Evolutionary conservation across 768 basidiomycete species (phyloP).

Genomic region (Sarcodon sp.): DNA sequence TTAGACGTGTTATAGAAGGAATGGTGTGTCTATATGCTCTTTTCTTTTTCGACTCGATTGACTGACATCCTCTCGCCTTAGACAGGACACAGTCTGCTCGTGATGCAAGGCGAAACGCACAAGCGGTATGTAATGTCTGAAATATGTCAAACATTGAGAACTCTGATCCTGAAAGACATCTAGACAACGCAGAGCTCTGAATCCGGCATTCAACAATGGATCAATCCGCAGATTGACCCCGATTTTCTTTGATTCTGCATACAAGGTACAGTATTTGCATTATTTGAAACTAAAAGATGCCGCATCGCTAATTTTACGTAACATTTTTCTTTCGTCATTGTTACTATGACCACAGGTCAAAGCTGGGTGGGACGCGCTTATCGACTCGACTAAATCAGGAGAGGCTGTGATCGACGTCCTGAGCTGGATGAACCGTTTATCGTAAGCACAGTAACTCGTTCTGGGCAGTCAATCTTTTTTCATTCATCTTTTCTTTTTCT

Average conservation of each 20-base stretch:
- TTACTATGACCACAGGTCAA: conserved; percentile 17
- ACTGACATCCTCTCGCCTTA: conserved; percentile 20
- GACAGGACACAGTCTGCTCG: conserved; percentile 24
- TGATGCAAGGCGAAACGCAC: conserved; percentile 29
- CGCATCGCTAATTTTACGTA: too few species aligned
- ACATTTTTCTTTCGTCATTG: too few species aligned
- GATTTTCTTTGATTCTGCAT: conserved; percentile 37
- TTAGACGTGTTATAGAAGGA: too few species aligned
- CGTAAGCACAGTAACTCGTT: conserved; percentile 15
- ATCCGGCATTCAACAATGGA: conserved; percentile 39
- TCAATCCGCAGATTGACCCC: conserved; percentile 31
- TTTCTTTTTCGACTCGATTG: conserved; percentile 33
- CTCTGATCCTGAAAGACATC: too few species aligned
- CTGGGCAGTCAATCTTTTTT: conserved; percentile 12
- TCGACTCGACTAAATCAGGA: conserved; percentile 11
- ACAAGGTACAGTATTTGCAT: conserved; percentile 31
- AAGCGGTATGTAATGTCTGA: conserved; percentile 16
- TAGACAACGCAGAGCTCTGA: conserved; percentile 36
- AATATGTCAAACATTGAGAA: neutral
- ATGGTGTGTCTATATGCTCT: conserved; percentile 5
- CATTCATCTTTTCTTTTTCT: too few species aligned
- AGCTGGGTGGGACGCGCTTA: conserved; percentile 17
- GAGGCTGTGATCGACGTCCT: conserved; percentile 31
- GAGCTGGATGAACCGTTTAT: conserved; percentile 32
- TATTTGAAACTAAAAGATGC: neutral